Percentiles rank a stretch among this genome's conserved stretches.
Conservation (phyloP, 768 basidiomycete species). For the Lyophyllum atratum region DNA sequence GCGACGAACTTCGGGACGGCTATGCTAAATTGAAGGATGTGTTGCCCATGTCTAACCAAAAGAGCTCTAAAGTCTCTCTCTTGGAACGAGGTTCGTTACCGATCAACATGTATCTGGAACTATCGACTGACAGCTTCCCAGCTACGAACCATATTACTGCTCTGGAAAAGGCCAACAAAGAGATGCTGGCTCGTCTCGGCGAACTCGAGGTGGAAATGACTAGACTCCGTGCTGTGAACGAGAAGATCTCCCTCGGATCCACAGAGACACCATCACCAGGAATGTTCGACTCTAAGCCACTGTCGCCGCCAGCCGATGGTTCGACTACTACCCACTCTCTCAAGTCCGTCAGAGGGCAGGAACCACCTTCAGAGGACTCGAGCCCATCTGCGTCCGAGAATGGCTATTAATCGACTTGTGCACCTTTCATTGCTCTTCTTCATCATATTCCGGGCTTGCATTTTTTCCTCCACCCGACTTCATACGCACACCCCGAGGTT, state of each 20-base stretch:
- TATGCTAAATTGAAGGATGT: conserved; percentile 89
- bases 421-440: conserved; percentile 13
- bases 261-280: conserved; percentile 59
- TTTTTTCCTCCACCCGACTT: conserved; percentile 27
- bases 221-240: conserved; percentile 74
- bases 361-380: conserved; percentile 64
- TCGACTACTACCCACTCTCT: conserved; percentile 48
- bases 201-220: conserved; percentile 69
- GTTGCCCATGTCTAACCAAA: conserved; percentile 85
- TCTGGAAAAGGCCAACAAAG: conserved; percentile 72
- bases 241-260: conserved; percentile 76
- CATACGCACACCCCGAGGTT: conserved; percentile 17
- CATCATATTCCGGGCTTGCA: conserved; percentile 34
- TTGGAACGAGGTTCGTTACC: conserved; percentile 75
- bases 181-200: conserved; percentile 67
- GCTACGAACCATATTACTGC: conserved; percentile 79
- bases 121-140: conserved; percentile 29
- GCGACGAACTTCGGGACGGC: conserved; percentile 88
- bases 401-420: conserved; percentile 37
- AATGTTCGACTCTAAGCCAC: conserved; percentile 50
- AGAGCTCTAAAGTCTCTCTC: conserved; percentile 87
- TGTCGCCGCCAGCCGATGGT: conserved; percentile 68
- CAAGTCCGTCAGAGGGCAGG: conserved; percentile 58
- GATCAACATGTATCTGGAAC: conserved; percentile 10
- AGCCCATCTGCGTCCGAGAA: conserved; percentile 54